phyloP scores from a whole-genome alignment of 202 grass and related monocot species.

The Schoenoplectus tabernaemontani region DNA sequence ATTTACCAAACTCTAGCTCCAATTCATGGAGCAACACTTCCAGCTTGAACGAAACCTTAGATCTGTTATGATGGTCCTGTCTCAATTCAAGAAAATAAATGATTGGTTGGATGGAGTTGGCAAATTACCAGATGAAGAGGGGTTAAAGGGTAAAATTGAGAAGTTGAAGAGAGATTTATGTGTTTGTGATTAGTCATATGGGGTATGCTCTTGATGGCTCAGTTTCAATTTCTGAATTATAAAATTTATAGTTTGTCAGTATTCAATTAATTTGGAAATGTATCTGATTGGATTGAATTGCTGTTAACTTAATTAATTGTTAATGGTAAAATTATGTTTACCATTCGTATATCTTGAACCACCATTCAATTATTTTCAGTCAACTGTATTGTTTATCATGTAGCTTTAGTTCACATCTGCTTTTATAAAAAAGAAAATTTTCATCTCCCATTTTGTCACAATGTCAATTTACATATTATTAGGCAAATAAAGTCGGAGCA shows the following conservation, averaged over 20 bases:
- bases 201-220: conserved; percentile 54
- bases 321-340: conserved; percentile 4
- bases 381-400: too few relatives aligned
- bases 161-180: conserved; percentile 69
- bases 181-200: conserved; percentile 81
- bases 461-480: too few relatives aligned
- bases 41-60: conserved; percentile 37
- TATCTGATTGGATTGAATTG: not conserved
- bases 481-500: too few relatives aligned
- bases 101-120: conserved; percentile 70
- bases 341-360: too few relatives aligned
- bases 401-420: too few relatives aligned
- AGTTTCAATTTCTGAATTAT: conserved; percentile 31
- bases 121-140: conserved; percentile 39
- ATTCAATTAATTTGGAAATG: not conserved
- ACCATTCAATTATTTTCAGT: too few relatives aligned
- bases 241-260: not conserved
- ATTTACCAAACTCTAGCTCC: not conserved
- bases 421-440: too few relatives aligned
- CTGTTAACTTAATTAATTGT: conserved; percentile 12
- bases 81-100: conserved; percentile 77
- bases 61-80: conserved; percentile 55
- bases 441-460: too few relatives aligned
- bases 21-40: conserved; percentile 36
- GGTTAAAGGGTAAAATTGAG: conserved; percentile 53